These are phyloP conservation scores for Diaporthe sp. DNA, from an alignment of 2,329 filamentous ascomycete species.

Conservation along the genomic window DNA sequence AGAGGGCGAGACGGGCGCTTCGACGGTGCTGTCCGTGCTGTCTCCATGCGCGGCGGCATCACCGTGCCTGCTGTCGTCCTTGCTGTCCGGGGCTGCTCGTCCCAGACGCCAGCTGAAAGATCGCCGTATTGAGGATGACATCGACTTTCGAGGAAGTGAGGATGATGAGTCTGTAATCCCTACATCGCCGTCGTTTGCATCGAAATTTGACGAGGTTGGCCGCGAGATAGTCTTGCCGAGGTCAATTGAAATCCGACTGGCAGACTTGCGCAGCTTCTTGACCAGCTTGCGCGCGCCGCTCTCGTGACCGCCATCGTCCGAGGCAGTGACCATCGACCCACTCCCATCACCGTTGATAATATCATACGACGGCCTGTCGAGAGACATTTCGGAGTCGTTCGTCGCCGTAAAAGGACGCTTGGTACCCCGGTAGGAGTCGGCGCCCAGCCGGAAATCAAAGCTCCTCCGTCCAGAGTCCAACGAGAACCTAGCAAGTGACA, in stretches of 20 bases:
- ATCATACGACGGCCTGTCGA: constrained; percentile 48
- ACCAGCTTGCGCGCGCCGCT: constrained; percentile 49
- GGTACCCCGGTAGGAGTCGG: constrained; percentile 47
- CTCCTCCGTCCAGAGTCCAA: constrained; percentile 26
- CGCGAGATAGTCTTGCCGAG: constrained; percentile 40
- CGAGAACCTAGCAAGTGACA: constrained; percentile 31
- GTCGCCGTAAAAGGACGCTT: constrained; percentile 33
- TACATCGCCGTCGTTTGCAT: constrained; percentile 10
- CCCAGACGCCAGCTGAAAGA: constrained; percentile 31
- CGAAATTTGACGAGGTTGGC: background rate
- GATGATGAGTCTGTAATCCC: constrained; percentile 23
- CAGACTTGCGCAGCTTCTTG: constrained; percentile 65
- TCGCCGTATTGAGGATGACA: constrained; percentile 28
- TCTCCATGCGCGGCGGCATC: background rate
- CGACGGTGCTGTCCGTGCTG: background rate
- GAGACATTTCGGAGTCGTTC: constrained; percentile 29
- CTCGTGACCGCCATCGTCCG: constrained; percentile 34
- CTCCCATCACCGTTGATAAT: constrained; percentile 48
- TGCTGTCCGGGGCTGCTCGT: background rate
- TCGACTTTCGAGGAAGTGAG: constrained; percentile 23
- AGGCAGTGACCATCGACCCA: constrained; percentile 42
- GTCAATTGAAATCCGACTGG: constrained; percentile 55
- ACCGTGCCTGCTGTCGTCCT: background rate
- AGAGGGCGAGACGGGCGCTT: background rate
- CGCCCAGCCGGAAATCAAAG: constrained; percentile 11